Percentiles rank a stretch among this genome's conserved stretches.
Evolutionary conservation across 306 rosid genomes (phyloP).

Genomic region (Acacia crassicarpa): DNA sequence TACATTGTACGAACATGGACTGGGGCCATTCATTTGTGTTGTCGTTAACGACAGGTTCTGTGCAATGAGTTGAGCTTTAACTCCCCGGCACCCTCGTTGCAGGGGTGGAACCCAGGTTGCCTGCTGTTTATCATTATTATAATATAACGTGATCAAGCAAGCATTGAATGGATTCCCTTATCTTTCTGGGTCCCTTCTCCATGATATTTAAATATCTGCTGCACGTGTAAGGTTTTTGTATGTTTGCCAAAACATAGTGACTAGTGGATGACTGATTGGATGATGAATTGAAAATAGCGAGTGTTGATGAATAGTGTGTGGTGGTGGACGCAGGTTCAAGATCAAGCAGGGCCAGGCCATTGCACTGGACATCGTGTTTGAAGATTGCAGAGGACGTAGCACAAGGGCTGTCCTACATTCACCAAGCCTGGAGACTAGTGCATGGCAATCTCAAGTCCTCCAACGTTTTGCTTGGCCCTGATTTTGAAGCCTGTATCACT

Average conservation of each 20-base stretch:
- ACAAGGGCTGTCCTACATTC: conserved; percentile 90
- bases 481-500: conserved; percentile 81
- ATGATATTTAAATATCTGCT: not conserved
- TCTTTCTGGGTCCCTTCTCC: not conserved
- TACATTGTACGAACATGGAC: conserved; percentile 14
- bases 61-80: conserved; percentile 2
- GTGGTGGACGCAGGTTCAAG: conserved; percentile 58
- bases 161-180: conserved; percentile 1
- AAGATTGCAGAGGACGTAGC: conserved; percentile 95
- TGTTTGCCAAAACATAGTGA: conserved; percentile 5
- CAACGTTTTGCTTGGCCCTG: conserved; percentile 82
- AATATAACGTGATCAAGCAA: not conserved
- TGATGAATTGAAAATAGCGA: not conserved
- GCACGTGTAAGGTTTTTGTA: not conserved
- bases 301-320: conserved; percentile 18
- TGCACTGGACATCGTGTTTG: conserved; percentile 95
- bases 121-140: not conserved
- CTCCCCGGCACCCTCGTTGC: conserved; percentile 22
- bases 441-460: conserved; percentile 90
- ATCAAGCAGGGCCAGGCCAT: conserved; percentile 80
- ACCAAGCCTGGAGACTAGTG: conserved; percentile 94
- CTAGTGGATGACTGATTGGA: not conserved
- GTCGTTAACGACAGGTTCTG: conserved; percentile 5
- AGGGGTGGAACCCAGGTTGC: conserved; percentile 38
- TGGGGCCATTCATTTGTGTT: not conserved